Evolutionary conservation across 148 eudicot genomes (phyloP).

Genomic region (Heliosperma pusillum): DNA sequence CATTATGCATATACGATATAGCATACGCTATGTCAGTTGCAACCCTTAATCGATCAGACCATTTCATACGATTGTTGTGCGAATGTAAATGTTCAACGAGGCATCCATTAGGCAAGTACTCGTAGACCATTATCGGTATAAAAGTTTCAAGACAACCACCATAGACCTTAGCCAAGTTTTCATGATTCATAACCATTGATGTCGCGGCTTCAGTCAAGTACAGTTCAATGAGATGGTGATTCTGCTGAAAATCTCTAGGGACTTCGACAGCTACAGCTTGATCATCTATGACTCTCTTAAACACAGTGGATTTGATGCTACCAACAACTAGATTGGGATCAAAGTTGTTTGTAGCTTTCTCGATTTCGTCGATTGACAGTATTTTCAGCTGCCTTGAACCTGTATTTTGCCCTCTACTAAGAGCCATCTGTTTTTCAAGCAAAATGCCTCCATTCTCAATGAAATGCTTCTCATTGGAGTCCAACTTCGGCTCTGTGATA

Average conservation of each 20-base stretch:
- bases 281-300: neutral
- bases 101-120: constrained; percentile 23
- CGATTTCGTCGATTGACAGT: constrained; percentile 15
- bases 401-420: constrained; percentile 12
- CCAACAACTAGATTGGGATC: constrained; percentile 20
- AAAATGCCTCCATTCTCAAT: constrained; percentile 28
- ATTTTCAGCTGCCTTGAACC: constrained; percentile 16
- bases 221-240: neutral
- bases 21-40: constrained; percentile 27
- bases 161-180: constrained; percentile 27
- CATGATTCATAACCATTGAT: constrained; percentile 25
- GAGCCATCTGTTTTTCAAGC: constrained; percentile 19
- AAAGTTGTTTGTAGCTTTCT: constrained; percentile 24
- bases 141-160: constrained; percentile 34
- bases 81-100: constrained; percentile 25
- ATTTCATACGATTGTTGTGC: constrained; percentile 8
- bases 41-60: constrained; percentile 23
- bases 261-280: constrained; percentile 21
- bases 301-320: neutral
- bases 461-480: constrained; percentile 23
- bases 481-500: neutral
- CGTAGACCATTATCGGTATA: constrained; percentile 32
- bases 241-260: neutral
- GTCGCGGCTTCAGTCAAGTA: constrained; percentile 29
- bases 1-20: constrained; percentile 31